Evolutionary conservation across 768 basidiomycete species (phyloP).

Genomic region (Auriscalpium orientale): DNA sequence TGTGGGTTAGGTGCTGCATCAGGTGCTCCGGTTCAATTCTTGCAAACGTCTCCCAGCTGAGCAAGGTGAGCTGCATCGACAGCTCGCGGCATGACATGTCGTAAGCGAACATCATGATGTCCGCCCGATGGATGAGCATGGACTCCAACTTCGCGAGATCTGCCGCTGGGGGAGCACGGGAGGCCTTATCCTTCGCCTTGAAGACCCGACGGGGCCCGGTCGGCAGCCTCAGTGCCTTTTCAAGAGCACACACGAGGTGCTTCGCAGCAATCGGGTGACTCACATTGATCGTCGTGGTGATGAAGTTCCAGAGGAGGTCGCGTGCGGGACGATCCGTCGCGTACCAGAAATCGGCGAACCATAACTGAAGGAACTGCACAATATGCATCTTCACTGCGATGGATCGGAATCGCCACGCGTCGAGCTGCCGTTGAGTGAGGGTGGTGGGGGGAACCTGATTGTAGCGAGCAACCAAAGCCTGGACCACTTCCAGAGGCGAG

Average conservation of each 20-base stretch:
- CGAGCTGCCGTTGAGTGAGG: slow-evolving; percentile 13
- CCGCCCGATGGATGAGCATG: slow-evolving; percentile 20
- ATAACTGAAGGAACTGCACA: neutral
- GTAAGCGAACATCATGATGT: slow-evolving; percentile 29
- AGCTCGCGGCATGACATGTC: slow-evolving; percentile 34
- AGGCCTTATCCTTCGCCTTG: neutral
- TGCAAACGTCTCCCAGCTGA: slow-evolving; percentile 37
- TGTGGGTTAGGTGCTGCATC: neutral
- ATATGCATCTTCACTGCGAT: slow-evolving; percentile 15
- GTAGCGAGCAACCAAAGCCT: slow-evolving; percentile 42
- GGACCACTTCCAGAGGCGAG: slow-evolving; percentile 38
- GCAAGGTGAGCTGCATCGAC: slow-evolving; percentile 40
- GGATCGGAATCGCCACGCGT: slow-evolving; percentile 16
- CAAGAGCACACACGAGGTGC: neutral
- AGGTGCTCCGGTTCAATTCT: slow-evolving; percentile 33
- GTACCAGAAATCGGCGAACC: neutral
- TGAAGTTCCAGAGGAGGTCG: neutral
- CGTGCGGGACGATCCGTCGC: neutral
- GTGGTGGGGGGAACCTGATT: slow-evolving; percentile 26
- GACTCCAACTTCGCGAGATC: slow-evolving; percentile 8
- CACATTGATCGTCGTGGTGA: neutral
- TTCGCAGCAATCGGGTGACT: neutral
- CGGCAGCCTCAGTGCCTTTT: neutral
- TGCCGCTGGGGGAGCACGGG: slow-evolving; percentile 9
- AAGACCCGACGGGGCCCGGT: neutral